phyloP scores from a whole-genome alignment of 345 rosid genomes.

The Hypericum perforatum region DNA sequence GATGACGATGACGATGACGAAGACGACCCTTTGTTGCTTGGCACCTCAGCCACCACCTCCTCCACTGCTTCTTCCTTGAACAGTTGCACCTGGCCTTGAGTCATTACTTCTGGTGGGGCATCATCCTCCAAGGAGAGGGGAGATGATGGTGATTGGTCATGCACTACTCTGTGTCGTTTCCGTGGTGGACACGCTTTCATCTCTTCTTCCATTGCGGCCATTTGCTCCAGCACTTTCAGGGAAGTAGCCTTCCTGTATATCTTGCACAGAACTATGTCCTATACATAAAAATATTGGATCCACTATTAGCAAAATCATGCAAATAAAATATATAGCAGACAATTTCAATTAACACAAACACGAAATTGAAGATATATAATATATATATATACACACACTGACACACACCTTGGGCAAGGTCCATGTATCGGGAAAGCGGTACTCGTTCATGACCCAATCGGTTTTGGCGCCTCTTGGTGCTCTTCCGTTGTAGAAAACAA shows the following conservation, averaged over 20 bases:
- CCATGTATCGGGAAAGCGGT: conserved; percentile 67
- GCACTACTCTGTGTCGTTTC: no score
- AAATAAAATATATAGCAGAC: not conserved
- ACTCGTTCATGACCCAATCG: conserved; percentile 98
- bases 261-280: conserved; percentile 92
- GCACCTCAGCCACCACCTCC: conserved; percentile 9
- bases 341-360: not conserved
- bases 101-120: conserved; percentile 7
- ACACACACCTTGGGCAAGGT: conserved; percentile 74
- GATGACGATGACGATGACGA: conserved; percentile 11
- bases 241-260: conserved; percentile 90
- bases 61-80: conserved; percentile 32
- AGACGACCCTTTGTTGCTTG: not conserved
- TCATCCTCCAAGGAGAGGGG: conserved; percentile 29
- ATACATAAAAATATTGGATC: conserved; percentile 2
- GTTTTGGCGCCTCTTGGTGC: conserved; percentile 89
- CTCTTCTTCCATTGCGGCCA: conserved; percentile 61
- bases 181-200: not conserved
- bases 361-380: not conserved
- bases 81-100: conserved; percentile 12
- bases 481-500: conserved; percentile 83
- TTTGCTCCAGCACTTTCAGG: conserved; percentile 71
- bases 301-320: not conserved
- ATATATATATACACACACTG: no score
- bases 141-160: conserved; percentile 27